These are phyloP conservation scores for Zygoascus sp. DNA, from an alignment of 1,139 yeast species.

Conservation along the genomic window DNA sequence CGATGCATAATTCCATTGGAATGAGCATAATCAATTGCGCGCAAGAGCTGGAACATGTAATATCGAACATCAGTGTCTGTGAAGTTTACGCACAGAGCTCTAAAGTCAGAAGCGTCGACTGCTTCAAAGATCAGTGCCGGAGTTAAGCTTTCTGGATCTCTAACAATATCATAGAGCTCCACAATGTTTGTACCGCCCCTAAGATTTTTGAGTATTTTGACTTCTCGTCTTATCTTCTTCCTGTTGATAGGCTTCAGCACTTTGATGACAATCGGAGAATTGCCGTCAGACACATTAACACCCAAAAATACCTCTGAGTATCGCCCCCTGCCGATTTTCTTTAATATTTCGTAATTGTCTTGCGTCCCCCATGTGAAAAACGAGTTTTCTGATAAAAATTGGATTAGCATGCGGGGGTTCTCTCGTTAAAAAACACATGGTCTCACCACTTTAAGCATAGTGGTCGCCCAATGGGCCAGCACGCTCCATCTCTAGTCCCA, in stretches of 20 bases:
- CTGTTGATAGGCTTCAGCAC: conserved; percentile 91
- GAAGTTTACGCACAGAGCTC: conserved; percentile 80
- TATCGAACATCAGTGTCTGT: conserved; percentile 70
- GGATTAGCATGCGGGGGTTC: neutral
- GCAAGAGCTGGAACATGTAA: conserved; percentile 78
- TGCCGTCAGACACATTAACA: conserved; percentile 39
- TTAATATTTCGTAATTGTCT: conserved; percentile 73
- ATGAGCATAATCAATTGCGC: conserved; percentile 84
- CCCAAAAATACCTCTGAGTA: conserved; percentile 90
- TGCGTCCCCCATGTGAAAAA: conserved; percentile 51
- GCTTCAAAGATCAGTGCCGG: conserved; percentile 88
- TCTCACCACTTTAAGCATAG: no score
- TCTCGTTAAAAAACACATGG: neutral
- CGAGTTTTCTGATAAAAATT: conserved; percentile 34
- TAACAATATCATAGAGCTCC: conserved; percentile 68
- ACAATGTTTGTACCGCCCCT: conserved; percentile 78
- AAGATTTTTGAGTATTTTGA: conserved; percentile 77
- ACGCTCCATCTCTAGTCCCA: no score
- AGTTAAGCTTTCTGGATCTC: conserved; percentile 82
- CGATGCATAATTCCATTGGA: conserved; percentile 96
- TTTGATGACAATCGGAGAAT: conserved; percentile 57
- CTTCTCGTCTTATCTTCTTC: conserved; percentile 88
- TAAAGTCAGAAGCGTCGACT: conserved; percentile 78
- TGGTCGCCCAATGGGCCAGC: neutral
- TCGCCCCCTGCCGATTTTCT: conserved; percentile 89